phyloP scores from a whole-genome alignment of 1,284 basidiomycete species.

The Heterobasidion parviporum region DNA sequence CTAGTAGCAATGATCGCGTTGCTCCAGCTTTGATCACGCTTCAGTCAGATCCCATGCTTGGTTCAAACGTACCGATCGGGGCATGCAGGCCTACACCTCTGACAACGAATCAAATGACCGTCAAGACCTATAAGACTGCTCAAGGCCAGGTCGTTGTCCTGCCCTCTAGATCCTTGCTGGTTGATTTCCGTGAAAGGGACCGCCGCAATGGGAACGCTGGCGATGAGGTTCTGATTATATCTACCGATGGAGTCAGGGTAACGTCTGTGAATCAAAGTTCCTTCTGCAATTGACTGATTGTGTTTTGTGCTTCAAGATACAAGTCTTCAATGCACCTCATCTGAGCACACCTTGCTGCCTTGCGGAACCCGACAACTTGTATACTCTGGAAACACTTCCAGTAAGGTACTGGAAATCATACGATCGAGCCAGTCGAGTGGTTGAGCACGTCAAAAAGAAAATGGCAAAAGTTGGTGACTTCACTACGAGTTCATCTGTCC shows the following conservation, averaged over 20 bases:
- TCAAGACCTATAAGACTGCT: constrained; percentile 38
- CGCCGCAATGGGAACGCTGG: constrained; percentile 37
- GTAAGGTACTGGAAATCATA: constrained; percentile 34
- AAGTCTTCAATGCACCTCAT: constrained; percentile 39
- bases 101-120: constrained; percentile 27
- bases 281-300: not conserved
- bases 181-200: constrained; percentile 49
- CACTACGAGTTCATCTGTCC: not conserved
- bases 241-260: constrained; percentile 28
- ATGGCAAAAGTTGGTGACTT: constrained; percentile 36
- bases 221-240: constrained; percentile 36
- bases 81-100: constrained; percentile 26
- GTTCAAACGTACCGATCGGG: not conserved
- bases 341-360: constrained; percentile 39
- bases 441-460: constrained; percentile 41
- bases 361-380: constrained; percentile 29
- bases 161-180: constrained; percentile 37
- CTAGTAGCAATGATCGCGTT: not conserved
- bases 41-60: not conserved
- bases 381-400: constrained; percentile 29
- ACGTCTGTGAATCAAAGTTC: not conserved
- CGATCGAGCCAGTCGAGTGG: constrained; percentile 32
- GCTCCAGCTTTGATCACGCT: not conserved
- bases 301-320: constrained; percentile 24
- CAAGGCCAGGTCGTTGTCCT: constrained; percentile 41